Conservation (phyloP, 2,329 filamentous ascomycete species). For the Talaromyces sp. region DNA sequence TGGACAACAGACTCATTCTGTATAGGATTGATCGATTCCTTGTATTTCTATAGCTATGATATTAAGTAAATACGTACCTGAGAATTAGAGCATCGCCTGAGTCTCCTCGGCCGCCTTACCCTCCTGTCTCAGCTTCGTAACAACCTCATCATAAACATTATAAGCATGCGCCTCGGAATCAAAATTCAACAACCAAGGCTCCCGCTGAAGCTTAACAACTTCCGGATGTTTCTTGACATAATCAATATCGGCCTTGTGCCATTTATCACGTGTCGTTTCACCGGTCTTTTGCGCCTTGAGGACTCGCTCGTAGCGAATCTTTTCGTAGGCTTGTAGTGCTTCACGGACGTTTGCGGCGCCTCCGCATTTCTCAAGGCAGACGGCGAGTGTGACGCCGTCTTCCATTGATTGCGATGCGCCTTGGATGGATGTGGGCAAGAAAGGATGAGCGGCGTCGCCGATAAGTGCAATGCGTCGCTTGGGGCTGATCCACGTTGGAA, state of each 20-base stretch:
- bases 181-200: slow-evolving; percentile 27
- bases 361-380: slow-evolving; percentile 29
- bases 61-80: not conserved
- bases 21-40: not conserved
- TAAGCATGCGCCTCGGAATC: slow-evolving; percentile 28
- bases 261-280: slow-evolving; percentile 28
- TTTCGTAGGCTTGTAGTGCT: slow-evolving; percentile 27
- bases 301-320: slow-evolving; percentile 27
- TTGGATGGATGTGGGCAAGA: slow-evolving; percentile 46
- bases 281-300: slow-evolving; percentile 27
- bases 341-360: slow-evolving; percentile 27
- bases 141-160: slow-evolving; percentile 25
- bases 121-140: slow-evolving; percentile 19
- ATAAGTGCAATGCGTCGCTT: slow-evolving; percentile 33
- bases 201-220: slow-evolving; percentile 25
- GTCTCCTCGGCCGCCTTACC: not conserved
- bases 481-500: slow-evolving; percentile 28
- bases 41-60: not conserved
- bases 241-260: slow-evolving; percentile 27
- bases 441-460: slow-evolving; percentile 42
- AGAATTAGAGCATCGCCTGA: not conserved
- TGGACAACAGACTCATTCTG: not conserved
- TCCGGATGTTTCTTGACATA: slow-evolving; percentile 34
- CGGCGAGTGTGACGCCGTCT: slow-evolving; percentile 40
- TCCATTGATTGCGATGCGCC: slow-evolving; percentile 46